Base-by-base conservation (phyloP, 768 basidiomycete species). In the Flagelloscypha sp. region DNA sequence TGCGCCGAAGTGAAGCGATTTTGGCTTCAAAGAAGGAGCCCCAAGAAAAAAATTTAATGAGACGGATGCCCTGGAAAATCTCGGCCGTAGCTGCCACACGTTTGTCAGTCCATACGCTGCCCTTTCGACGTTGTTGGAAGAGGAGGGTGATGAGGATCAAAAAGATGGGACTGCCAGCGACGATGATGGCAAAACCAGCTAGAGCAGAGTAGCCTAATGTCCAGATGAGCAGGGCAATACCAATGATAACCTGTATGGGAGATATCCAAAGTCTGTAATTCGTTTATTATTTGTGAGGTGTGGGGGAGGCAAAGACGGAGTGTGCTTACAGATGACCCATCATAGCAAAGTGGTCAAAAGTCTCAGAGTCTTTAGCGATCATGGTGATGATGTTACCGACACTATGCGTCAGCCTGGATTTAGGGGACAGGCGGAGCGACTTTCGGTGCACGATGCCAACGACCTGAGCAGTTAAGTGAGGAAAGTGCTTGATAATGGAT, bases 141-240 rank as follows among this genome's bases (percentile, higher is more conserved):
- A 81, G 71, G 28, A 68, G 57, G 27, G 54, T 46, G 18, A 75
- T 70, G 19, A 79, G 59, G 15, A 71, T 24, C 18, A 68, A 49
- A 49, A 83, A 78, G 3, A 80, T 40, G 0, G 81, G 80, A 42
- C 79, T 70, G 4, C 72, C 73, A 6, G 78, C 37, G 3, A 80
- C 36, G 13, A 82, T 58, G 19, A 76, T 70, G 35, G 53, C 73
- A 10, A 80, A 54, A 0, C 76, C 79, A 15, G 81, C 80, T 9
- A 85, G 64, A 0, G 79, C 80, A 1, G 79, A 82, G 44, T 74
- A 75, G 4, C 81, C 79, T 27, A 94, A 56, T 41, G 67, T 79
- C 41, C 62, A 61, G 16, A 84, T 67, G 27, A 84, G 62, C 5
- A 86, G 65, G 1, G 69, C 79, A 11, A 80, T 57, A 1, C 74